phyloP scores from a whole-genome alignment of 2,329 filamentous ascomycete species.

The Neurospora crassa region DNA sequence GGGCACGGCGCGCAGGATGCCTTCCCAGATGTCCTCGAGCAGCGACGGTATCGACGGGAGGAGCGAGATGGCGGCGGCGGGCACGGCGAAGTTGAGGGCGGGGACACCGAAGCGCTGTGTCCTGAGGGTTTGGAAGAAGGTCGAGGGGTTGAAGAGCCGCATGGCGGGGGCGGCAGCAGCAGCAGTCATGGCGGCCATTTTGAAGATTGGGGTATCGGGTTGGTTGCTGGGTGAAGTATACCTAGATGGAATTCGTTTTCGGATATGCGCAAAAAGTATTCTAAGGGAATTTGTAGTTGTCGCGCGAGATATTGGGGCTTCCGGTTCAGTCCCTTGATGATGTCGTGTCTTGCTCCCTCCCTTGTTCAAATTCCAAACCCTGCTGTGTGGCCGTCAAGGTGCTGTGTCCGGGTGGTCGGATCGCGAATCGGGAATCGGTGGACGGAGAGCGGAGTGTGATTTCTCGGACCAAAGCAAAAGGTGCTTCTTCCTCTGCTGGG shows the following conservation, averaged over 20 bases:
- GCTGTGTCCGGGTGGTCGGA: background rate
- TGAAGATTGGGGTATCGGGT: background rate
- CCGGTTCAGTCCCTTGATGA: background rate
- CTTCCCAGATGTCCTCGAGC: slow-evolving; percentile 85
- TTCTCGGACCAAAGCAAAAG: background rate
- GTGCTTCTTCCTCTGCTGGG: background rate
- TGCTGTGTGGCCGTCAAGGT: background rate
- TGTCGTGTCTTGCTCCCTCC: background rate
- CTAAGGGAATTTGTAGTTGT: background rate
- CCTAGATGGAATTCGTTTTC: background rate
- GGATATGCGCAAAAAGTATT: background rate
- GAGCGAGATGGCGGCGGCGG: slow-evolving; percentile 39
- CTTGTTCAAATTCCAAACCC: background rate
- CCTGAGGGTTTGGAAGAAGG: slow-evolving; percentile 13
- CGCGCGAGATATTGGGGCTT: background rate
- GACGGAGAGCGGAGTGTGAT: background rate
- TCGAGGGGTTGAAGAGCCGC: slow-evolving; percentile 10
- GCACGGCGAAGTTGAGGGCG: slow-evolving; percentile 16
- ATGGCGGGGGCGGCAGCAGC: slow-evolving; percentile 16
- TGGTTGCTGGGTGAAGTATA: background rate
- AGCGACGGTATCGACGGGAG: slow-evolving; percentile 53
- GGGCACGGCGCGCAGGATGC: slow-evolving; percentile 80
- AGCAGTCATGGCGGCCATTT: slow-evolving; percentile 18
- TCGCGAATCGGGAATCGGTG: background rate
- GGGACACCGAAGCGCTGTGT: slow-evolving; percentile 17